Evolutionary conservation across 2,329 filamentous ascomycete species (phyloP).

Genomic region (Phialophora verrucosa): DNA sequence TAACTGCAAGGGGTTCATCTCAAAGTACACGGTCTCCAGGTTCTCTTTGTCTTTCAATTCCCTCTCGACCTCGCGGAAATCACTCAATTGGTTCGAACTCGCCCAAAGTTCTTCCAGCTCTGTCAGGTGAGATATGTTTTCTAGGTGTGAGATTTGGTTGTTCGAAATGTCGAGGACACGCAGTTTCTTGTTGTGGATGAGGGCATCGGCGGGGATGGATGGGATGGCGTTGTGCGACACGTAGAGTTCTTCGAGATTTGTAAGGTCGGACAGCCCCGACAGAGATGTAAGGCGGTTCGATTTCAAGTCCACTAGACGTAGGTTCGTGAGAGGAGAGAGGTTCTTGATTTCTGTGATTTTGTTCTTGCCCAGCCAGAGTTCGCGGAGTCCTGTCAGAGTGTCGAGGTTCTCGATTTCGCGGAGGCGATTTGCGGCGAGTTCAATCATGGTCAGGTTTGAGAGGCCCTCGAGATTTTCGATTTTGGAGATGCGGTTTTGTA

Average conservation of each 20-base stretch:
- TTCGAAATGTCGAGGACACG: slow-evolving; percentile 86
- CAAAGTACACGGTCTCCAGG: slow-evolving; percentile 91
- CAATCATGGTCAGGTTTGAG: slow-evolving; percentile 76
- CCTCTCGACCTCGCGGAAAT: slow-evolving; percentile 80
- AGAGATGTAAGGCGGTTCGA: slow-evolving; percentile 88
- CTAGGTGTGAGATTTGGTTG: slow-evolving; percentile 78
- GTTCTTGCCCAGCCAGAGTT: slow-evolving; percentile 95
- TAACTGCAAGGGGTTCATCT: slow-evolving; percentile 88
- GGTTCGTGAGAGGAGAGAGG: slow-evolving; percentile 73
- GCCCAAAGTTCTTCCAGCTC: slow-evolving; percentile 93
- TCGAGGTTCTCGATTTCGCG: slow-evolving; percentile 86
- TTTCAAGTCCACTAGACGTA: slow-evolving; percentile 91
- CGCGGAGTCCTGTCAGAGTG: slow-evolving; percentile 74
- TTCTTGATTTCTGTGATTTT: slow-evolving; percentile 85
- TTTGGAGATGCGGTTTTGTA: slow-evolving; percentile 88
- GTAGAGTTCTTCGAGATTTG: slow-evolving; percentile 87
- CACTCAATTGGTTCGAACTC: slow-evolving; percentile 79
- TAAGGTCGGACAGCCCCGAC: slow-evolving; percentile 73
- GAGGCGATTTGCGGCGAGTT: slow-evolving; percentile 91
- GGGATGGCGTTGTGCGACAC: slow-evolving; percentile 92
- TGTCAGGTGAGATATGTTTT: slow-evolving; percentile 70
- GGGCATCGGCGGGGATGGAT: slow-evolving; percentile 66
- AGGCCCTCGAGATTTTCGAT: slow-evolving; percentile 85
- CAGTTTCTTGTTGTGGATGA: slow-evolving; percentile 70
- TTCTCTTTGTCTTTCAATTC: slow-evolving; percentile 78